A percentile compares a stretch with the other conserved stretches of the same genome.
Conservation (phyloP, 1,139 yeast genomes). For the Scheffersomyces segobiensis region DNA sequence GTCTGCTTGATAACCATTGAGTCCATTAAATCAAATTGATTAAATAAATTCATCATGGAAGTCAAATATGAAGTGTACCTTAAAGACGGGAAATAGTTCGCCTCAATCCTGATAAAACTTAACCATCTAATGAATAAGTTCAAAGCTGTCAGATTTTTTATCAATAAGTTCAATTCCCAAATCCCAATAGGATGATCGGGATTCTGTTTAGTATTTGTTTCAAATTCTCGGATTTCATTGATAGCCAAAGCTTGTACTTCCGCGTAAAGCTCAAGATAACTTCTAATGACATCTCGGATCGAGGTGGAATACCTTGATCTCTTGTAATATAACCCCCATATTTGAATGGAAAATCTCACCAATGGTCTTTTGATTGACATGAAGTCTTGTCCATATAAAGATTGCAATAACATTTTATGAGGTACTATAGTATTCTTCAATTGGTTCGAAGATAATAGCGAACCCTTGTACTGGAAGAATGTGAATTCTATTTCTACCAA, state of each 20-base stretch:
- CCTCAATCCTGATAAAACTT: constrained; percentile 31
- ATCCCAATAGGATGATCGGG: neutral
- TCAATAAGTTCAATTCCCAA: constrained; percentile 14
- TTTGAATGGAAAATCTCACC: constrained; percentile 12
- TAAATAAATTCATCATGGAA: constrained; percentile 25
- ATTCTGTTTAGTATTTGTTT: constrained; percentile 1
- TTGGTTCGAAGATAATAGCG: constrained; percentile 27
- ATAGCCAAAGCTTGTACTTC: constrained; percentile 12
- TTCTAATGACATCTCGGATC: constrained; percentile 16
- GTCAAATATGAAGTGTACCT: constrained; percentile 31
- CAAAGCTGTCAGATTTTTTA: constrained; percentile 21
- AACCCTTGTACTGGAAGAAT: constrained; percentile 34
- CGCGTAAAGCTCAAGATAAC: constrained; percentile 23
- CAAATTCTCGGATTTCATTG: constrained; percentile 4
- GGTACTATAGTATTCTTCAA: constrained; percentile 31
- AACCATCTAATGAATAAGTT: constrained; percentile 30
- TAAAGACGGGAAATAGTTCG: constrained; percentile 33
- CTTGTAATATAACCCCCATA: constrained; percentile 30
- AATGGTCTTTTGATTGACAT: constrained; percentile 11
- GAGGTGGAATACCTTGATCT: constrained; percentile 15
- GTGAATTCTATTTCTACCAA: constrained; percentile 29
- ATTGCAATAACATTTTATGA: constrained; percentile 15
- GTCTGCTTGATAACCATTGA: constrained; percentile 10
- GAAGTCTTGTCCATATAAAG: constrained; percentile 17
- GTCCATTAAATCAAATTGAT: constrained; percentile 26